Evolutionary conservation across 306 rosid species (phyloP).

Genomic region (Pterocarpus macrocarpus): DNA sequence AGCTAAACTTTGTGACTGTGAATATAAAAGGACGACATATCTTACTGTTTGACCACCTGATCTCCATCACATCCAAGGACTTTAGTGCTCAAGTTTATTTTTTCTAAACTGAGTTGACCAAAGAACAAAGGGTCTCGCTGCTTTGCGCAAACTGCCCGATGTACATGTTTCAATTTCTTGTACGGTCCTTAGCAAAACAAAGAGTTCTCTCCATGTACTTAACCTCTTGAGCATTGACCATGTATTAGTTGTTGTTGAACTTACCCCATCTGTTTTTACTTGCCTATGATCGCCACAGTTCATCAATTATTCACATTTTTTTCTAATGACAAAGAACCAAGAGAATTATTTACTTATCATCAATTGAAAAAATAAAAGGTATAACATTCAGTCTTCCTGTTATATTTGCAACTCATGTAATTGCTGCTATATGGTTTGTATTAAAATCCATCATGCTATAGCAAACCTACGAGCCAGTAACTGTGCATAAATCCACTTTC

Average conservation of each 20-base stretch:
- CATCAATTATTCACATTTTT: constrained; percentile 26
- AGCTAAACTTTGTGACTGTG: constrained; percentile 29
- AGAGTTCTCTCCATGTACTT: constrained; percentile 28
- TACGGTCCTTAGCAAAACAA: constrained; percentile 16
- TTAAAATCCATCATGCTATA: constrained; percentile 19
- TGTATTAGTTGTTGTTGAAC: constrained; percentile 9
- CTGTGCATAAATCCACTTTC: constrained; percentile 15
- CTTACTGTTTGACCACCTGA: constrained; percentile 48
- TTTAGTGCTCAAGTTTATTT: constrained; percentile 38
- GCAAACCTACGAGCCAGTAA: constrained; percentile 7
- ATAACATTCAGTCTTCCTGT: constrained; percentile 29
- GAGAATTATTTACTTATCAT: background rate
- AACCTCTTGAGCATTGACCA: constrained; percentile 14
- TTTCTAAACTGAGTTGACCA: constrained; percentile 49
- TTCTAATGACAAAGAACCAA: background rate
- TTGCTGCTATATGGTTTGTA: constrained; percentile 34
- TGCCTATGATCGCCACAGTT: constrained; percentile 14
- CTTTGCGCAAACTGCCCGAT: constrained; percentile 41
- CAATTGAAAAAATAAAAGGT: background rate
- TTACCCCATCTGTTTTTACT: constrained; percentile 14
- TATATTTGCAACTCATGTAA: constrained; percentile 39
- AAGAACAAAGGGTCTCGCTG: constrained; percentile 33
- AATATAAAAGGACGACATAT: constrained; percentile 39
- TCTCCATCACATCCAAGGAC: constrained; percentile 48
- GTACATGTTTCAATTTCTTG: constrained; percentile 37